These are phyloP conservation scores for Auriscalpium microsporum DNA, from an alignment of 768 basidiomycete species.

Conservation along the genomic window DNA sequence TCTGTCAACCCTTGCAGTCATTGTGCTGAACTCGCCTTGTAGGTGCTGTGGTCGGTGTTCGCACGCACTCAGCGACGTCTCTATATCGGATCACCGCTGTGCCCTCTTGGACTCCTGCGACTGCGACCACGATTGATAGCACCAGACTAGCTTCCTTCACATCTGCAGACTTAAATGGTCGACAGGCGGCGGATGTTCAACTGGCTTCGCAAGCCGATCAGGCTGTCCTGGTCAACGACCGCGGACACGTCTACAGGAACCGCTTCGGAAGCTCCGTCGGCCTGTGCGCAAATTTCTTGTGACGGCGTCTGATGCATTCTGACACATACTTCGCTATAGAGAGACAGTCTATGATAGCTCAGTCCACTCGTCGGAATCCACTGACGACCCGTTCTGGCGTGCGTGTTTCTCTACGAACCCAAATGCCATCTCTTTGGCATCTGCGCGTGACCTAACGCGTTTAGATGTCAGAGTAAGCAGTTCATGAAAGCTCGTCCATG, in stretches of 20 bases:
- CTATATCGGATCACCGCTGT: background rate
- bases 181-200: slow-evolving; percentile 40
- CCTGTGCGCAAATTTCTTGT: background rate
- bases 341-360: too few relatives aligned
- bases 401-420: background rate
- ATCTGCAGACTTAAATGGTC: slow-evolving; percentile 32
- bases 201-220: slow-evolving; percentile 17
- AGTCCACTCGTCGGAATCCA: too few relatives aligned
- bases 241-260: slow-evolving; percentile 4
- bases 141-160: slow-evolving; percentile 10
- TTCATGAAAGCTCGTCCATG: too few relatives aligned
- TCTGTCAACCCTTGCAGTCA: background rate
- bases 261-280: background rate
- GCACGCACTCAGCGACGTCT: slow-evolving; percentile 33
- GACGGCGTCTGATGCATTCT: too few relatives aligned
- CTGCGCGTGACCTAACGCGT: slow-evolving; percentile 32
- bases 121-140: background rate
- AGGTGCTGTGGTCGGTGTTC: background rate
- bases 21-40: background rate
- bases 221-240: slow-evolving; percentile 1
- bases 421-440: slow-evolving; percentile 25
- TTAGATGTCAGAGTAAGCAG: slow-evolving; percentile 51
- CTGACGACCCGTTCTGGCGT: too few relatives aligned
- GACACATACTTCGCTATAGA: background rate
- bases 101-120: background rate